phyloP scores from a whole-genome alignment of 2,329 filamentous ascomycete genomes.

The Ustulina deusta region DNA sequence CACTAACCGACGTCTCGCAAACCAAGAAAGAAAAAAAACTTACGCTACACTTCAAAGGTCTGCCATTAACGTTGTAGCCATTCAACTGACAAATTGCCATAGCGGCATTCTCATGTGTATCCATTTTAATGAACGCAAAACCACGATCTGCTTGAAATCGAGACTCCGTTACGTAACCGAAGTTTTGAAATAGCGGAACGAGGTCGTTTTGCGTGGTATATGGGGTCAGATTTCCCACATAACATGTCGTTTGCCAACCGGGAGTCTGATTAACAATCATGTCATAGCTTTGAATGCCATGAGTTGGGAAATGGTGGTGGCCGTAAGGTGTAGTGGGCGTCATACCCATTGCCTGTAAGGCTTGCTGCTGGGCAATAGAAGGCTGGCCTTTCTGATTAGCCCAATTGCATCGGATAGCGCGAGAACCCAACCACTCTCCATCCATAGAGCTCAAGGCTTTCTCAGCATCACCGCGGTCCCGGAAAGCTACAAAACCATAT shows the following conservation, averaged over 20 bases:
- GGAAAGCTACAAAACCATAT: slow-evolving; percentile 96
- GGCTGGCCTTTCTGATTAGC: slow-evolving; percentile 99
- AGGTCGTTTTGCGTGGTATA: slow-evolving; percentile 98
- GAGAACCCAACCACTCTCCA: slow-evolving; percentile 97
- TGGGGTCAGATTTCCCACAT: slow-evolving; percentile 96
- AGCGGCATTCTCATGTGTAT: slow-evolving; percentile 95
- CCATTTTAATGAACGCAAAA: slow-evolving; percentile 99
- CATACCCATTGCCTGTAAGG: slow-evolving; percentile 98
- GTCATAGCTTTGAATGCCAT: slow-evolving; percentile 96
- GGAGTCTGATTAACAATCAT: slow-evolving; percentile 97
- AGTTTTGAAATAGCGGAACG: slow-evolving; percentile 98
- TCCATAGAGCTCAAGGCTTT: slow-evolving; percentile 98
- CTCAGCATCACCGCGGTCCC: slow-evolving; percentile 91
- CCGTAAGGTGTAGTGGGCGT: slow-evolving; percentile 96
- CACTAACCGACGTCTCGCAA: slow-evolving; percentile 35
- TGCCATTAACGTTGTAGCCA: slow-evolving; percentile 96
- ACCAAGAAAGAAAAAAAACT: slow-evolving; percentile 63
- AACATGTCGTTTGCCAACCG: slow-evolving; percentile 97
- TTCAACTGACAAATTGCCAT: slow-evolving; percentile 99
- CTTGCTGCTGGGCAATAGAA: slow-evolving; percentile 96
- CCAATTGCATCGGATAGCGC: slow-evolving; percentile 99
- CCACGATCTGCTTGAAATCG: slow-evolving; percentile 98
- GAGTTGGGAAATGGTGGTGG: slow-evolving; percentile 97
- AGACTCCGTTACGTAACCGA: slow-evolving; percentile 96
- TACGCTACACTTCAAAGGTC: slow-evolving; percentile 98